Evolutionary conservation across 129 eudicot species (phyloP), one percentile per base, ranked within the genome.

Genomic region (Ambrosia trifida): DNA sequence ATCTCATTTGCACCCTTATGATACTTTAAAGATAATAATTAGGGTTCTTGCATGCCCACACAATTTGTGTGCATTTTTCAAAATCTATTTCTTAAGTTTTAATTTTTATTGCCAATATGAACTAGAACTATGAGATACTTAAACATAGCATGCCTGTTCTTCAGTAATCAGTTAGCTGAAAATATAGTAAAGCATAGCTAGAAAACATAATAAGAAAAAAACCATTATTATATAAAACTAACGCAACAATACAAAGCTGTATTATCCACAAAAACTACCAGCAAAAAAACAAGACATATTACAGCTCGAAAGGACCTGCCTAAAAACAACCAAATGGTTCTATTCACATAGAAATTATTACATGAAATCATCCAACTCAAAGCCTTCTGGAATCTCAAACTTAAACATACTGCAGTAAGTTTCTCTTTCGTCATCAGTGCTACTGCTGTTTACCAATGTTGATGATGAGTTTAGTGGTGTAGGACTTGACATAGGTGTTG

Each of bases 361-460:
- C 82, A 90, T 83, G 64, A 90, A 87, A 81, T 85, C 88, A 30
- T 90, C 89, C 72, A 90, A 85, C 72, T 87, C 86, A 49, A 90
- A 77, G 54, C 95, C 82, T 76, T 87, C 96, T 4, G 96, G 93
- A 41, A 90, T 87, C 66, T 90, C 91, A 77, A 90, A 90, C 81
- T 84, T 87, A 36, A 90, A 83, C 84, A 90, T 11, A 70, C 91
- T 87, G 84, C 91, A 90, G 66, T 81, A 83, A 56, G 89, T 85
- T 47, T 89, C 90, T 68, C 38, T 81, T 52, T 90, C 96, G 33
- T 87, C 89, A 53, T 90, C 96, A 0, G 80, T 74, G 72, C 76
- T 77, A 78, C 78, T 69, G 58, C 83, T 76, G 71, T 83, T 82
- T 30, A 84, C 70, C 10, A 74, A 76, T 2, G 90, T 69, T 2